These are phyloP conservation scores for Penicillium steckii DNA, from an alignment of 495 filamentous ascomycete genomes.

Conservation along the genomic window DNA sequence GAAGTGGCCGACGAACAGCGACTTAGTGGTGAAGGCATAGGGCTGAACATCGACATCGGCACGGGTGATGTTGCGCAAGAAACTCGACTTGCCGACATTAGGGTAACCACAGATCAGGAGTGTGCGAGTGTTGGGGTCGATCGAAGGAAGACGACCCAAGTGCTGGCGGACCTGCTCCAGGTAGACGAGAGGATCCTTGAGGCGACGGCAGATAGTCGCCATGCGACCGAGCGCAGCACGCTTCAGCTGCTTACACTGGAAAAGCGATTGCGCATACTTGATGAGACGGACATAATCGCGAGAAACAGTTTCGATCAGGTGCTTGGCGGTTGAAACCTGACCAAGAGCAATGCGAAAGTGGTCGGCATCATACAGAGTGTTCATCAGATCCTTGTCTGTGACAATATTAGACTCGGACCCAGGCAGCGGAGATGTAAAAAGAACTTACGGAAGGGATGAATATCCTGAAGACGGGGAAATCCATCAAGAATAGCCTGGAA, in stretches of 20 bases:
- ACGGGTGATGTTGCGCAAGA: slow-evolving; percentile 84
- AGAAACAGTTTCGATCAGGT: slow-evolving; percentile 91
- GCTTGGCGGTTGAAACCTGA: slow-evolving; percentile 92
- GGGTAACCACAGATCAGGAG: slow-evolving; percentile 96
- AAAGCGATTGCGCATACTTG: slow-evolving; percentile 94
- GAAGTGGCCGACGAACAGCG: slow-evolving; percentile 95
- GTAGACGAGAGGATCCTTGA: slow-evolving; percentile 93
- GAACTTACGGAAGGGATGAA: slow-evolving; percentile 89
- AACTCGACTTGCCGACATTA: slow-evolving; percentile 96
- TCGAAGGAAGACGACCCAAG: slow-evolving; percentile 93
- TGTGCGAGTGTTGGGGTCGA: slow-evolving; percentile 94
- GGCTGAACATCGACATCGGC: slow-evolving; percentile 98
- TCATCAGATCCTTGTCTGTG: slow-evolving; percentile 75
- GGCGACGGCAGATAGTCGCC: slow-evolving; percentile 89
- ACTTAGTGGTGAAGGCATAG: slow-evolving; percentile 98
- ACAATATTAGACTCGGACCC: slow-evolving; percentile 20
- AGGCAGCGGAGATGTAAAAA: slow-evolving; percentile 16
- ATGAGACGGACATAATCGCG: slow-evolving; percentile 91
- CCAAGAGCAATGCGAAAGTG: slow-evolving; percentile 97
- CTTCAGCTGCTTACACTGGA: slow-evolving; percentile 95
- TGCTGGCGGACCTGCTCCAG: slow-evolving; percentile 98
- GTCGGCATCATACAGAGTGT: slow-evolving; percentile 92
- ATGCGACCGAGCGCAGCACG: slow-evolving; percentile 86
- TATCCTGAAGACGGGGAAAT: slow-evolving; percentile 91
- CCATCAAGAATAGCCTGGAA: slow-evolving; percentile 84